phyloP scores from a whole-genome alignment of 495 filamentous ascomycete genomes.

The Penicillium subrubescens region DNA sequence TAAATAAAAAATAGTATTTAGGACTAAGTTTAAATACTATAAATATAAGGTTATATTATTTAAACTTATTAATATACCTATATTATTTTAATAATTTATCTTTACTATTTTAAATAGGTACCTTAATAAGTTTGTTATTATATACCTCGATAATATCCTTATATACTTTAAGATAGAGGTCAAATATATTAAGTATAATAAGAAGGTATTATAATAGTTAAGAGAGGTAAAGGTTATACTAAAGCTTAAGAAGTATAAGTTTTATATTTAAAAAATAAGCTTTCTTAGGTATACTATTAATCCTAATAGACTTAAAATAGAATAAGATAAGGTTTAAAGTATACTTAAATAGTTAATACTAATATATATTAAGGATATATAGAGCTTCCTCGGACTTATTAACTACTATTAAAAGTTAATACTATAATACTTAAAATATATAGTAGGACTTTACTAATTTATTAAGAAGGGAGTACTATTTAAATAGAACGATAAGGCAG shows the following conservation, averaged over 20 bases:
- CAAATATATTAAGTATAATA: background rate
- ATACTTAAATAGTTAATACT: background rate
- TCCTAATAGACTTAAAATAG: background rate
- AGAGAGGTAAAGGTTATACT: conserved; percentile 8
- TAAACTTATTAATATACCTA: conserved; percentile 16
- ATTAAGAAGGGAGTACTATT: conserved; percentile 2
- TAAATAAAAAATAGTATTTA: conserved; percentile 24
- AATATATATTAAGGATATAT: background rate
- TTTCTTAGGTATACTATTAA: conserved; percentile 6
- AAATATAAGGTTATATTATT: conserved; percentile 23
- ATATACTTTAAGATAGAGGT: background rate
- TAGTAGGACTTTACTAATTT: background rate
- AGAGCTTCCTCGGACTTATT: background rate
- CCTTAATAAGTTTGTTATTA: background rate
- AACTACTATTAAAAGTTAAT: background rate
- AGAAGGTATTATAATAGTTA: conserved; percentile 2
- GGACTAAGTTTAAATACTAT: conserved; percentile 18
- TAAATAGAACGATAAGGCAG: background rate
- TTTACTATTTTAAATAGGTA: background rate
- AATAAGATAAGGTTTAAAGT: background rate
- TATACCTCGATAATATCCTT: background rate
- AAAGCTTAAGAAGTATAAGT: conserved; percentile 20
- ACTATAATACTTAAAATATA: background rate
- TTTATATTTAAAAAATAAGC: background rate
- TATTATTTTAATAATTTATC: conserved; percentile 14